phyloP scores from a whole-genome alignment of 2,329 filamentous ascomycete genomes.

The Diplodia seriata region DNA sequence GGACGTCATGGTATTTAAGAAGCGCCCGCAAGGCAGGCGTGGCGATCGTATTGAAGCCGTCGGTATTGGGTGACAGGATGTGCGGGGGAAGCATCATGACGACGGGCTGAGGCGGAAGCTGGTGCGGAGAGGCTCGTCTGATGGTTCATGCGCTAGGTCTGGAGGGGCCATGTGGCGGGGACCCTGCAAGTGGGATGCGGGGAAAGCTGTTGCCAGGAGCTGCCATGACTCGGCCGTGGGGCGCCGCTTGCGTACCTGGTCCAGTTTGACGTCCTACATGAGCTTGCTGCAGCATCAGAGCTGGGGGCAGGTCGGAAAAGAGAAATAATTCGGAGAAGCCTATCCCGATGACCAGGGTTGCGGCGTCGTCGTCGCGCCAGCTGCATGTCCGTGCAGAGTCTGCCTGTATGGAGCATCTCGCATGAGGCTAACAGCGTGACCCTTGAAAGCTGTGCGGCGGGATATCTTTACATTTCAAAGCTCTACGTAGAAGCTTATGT shows the following conservation, averaged over 20 bases:
- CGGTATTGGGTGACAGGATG: slow-evolving; percentile 3
- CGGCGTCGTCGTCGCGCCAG: not conserved
- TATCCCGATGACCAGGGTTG: not conserved
- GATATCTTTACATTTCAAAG: slow-evolving; percentile 22
- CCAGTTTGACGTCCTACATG: not conserved
- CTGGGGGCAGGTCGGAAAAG: not conserved
- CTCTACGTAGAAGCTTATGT: slow-evolving; percentile 3
- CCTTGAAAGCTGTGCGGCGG: not conserved
- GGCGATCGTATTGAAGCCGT: slow-evolving; percentile 9
- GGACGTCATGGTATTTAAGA: slow-evolving; percentile 9
- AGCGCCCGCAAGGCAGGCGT: not conserved
- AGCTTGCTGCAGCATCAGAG: not conserved
- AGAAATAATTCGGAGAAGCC: not conserved
- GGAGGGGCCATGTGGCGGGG: slow-evolving; percentile 29
- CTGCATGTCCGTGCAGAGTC: not conserved
- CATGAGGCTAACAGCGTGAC: not conserved
- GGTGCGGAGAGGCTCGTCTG: slow-evolving; percentile 30
- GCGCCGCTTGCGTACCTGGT: slow-evolving; percentile 23
- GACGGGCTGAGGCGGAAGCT: slow-evolving; percentile 21
- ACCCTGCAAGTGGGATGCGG: slow-evolving; percentile 29
- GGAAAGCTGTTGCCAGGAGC: slow-evolving; percentile 18
- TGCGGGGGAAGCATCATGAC: slow-evolving; percentile 27
- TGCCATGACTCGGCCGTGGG: slow-evolving; percentile 8
- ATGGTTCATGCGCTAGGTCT: slow-evolving; percentile 4
- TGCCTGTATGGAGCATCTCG: not conserved